phyloP scores from a whole-genome alignment of 768 basidiomycete species.

The Tricholoma sp. region DNA sequence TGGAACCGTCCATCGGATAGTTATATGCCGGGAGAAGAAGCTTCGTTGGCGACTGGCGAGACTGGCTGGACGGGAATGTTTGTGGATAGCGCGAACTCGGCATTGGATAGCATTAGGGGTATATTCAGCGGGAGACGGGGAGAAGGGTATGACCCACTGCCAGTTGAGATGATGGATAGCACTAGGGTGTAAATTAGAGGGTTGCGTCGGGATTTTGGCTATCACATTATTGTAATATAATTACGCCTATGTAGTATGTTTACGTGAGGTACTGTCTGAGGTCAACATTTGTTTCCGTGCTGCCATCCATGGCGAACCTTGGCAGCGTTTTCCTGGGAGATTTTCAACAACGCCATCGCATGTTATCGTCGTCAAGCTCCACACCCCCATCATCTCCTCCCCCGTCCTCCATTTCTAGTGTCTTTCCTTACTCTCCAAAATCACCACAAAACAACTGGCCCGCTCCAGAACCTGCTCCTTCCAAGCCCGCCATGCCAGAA shows the following conservation, averaged over 20 bases:
- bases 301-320: conserved; percentile 42
- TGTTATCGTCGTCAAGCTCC: conserved; percentile 33
- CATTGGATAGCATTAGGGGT: conserved; percentile 36
- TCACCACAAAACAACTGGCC: conserved; percentile 16
- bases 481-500: neutral
- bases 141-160: conserved; percentile 64
- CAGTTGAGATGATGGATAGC: conserved; percentile 55
- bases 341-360: conserved; percentile 58
- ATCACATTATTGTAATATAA: no score
- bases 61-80: conserved; percentile 40
- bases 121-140: conserved; percentile 34
- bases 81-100: conserved; percentile 39
- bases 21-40: conserved; percentile 57
- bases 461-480: conserved; percentile 6
- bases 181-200: conserved; percentile 3
- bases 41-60: conserved; percentile 12
- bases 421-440: conserved; percentile 23
- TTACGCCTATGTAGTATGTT: no score
- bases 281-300: neutral
- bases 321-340: conserved; percentile 84
- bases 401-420: conserved; percentile 29
- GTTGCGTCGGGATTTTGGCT: no score
- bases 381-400: conserved; percentile 39
- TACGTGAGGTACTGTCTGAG: no score
- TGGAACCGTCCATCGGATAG: conserved; percentile 73